Conservation (phyloP, 2,329 filamentous ascomycete genomes). For the Ilyonectria robusta region DNA sequence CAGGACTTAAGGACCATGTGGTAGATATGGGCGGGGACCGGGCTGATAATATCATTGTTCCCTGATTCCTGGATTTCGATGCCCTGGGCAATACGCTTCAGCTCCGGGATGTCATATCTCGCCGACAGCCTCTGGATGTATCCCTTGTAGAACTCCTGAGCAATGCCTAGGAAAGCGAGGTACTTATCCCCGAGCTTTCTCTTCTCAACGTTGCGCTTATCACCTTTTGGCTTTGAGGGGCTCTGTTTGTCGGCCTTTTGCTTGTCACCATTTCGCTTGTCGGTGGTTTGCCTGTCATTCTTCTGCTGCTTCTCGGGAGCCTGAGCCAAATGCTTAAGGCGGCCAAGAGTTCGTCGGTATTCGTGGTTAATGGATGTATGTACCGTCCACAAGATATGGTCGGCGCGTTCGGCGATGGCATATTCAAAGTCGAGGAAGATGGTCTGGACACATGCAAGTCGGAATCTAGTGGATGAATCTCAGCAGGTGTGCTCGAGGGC, state of each 20-base stretch:
- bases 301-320: constrained; percentile 72
- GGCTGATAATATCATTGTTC: constrained; percentile 56
- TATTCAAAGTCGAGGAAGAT: constrained; percentile 81
- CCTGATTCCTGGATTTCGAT: constrained; percentile 55
- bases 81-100: constrained; percentile 59
- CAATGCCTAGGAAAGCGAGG: constrained; percentile 86
- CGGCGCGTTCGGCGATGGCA: constrained; percentile 74
- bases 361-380: constrained; percentile 84
- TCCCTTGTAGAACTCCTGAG: constrained; percentile 89
- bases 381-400: constrained; percentile 82
- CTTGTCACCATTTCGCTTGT: constrained; percentile 46
- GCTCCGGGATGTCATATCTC: constrained; percentile 68
- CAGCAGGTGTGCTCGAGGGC: neutral
- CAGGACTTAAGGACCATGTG: constrained; percentile 79
- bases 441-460: constrained; percentile 78
- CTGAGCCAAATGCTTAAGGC: constrained; percentile 65
- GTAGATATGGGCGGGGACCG: constrained; percentile 65
- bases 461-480: constrained; percentile 66
- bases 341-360: constrained; percentile 79
- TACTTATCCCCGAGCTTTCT: constrained; percentile 88
- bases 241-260: constrained; percentile 44
- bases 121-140: constrained; percentile 84
- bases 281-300: constrained; percentile 41
- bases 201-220: constrained; percentile 65
- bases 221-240: constrained; percentile 41